Base-by-base conservation (phyloP, 1,284 basidiomycete species). In the Cryptococcus sp. region DNA sequence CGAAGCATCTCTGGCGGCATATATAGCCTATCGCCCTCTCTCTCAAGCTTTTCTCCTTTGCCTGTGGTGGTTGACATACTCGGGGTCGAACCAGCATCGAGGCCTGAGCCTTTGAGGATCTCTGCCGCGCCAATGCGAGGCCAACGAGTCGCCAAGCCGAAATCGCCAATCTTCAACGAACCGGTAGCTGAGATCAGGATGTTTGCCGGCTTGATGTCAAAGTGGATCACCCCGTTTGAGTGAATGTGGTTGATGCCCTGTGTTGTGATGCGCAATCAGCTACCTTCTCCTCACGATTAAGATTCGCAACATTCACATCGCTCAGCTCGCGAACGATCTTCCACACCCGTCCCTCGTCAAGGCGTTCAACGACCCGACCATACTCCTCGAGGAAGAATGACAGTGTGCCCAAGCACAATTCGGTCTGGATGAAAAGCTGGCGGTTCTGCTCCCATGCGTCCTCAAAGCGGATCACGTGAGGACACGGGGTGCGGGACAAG, bases 131-230 rank as follows among this genome's bases (percentile, higher is more conserved):
- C 62, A 5, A 78, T 60, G 47, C 91, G 82, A 3, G 91, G 91
- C 88, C 89, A 92, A 52, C 90, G 70, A 3, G 90, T 88, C 6
- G 93, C 93, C 84, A 97, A 89, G n/a, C 96, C 96, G 82, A 99
- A 99, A 79, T 99, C 96, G 16, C 93, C 93, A 73, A 99, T 94
- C 82, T 94, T 96, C 80, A 99, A 89, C 27, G 90, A 86, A 6
- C 95, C 95, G 59, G 89, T 85, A 23, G 85, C 83, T 3, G 92
- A 93, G 67, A 99, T 85, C 74, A 99, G 93, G 56, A 99, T 88
- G 75, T 99, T 99, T 57, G 91, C 94, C 15, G 96, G 96, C 81
- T 99, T 99, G 68, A 99, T 82, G 80, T 99, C 96, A 56, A 99
- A 85, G 80, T 99, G 96, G 54, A 99, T 89, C 51, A 98, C 88